A percentile compares a stretch with the other conserved stretches of the same genome.
Conservation (phyloP, 2,329 filamentous ascomycete genomes). For the Cordyceps sp. region DNA sequence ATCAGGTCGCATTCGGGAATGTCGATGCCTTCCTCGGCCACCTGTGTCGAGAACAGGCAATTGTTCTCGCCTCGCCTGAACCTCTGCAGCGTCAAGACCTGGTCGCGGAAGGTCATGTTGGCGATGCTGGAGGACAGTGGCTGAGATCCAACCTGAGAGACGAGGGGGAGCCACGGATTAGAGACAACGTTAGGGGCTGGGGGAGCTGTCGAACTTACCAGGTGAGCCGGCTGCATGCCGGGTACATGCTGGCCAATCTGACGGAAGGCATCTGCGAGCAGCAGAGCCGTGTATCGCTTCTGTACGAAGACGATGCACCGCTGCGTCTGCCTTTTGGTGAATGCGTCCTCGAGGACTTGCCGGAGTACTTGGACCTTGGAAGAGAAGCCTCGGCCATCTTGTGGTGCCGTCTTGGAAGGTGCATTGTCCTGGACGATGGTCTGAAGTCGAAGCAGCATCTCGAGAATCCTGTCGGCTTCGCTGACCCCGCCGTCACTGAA, state of each 20-base stretch:
- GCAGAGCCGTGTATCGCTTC: constrained; percentile 56
- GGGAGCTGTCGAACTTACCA: too few species aligned
- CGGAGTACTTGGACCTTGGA: constrained; percentile 54
- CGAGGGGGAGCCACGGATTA: too few species aligned
- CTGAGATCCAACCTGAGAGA: constrained; percentile 13
- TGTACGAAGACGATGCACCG: constrained; percentile 78
- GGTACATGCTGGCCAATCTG: constrained; percentile 35
- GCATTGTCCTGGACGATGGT: constrained; percentile 33
- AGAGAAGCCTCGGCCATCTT: constrained; percentile 33
- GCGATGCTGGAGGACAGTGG: constrained; percentile 28
- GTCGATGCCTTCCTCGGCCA: constrained; percentile 52
- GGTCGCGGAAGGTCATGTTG: constrained; percentile 53
- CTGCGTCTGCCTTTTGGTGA: constrained; percentile 33
- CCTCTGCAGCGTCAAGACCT: constrained; percentile 54
- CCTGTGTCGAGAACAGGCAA: constrained; percentile 49
- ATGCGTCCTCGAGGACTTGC: constrained; percentile 44
- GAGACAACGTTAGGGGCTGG: too few species aligned
- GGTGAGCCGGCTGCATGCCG: constrained; percentile 40
- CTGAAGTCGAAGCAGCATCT: constrained; percentile 40
- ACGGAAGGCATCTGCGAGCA: constrained; percentile 53
- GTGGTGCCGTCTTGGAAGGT: not conserved
- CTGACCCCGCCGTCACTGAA: constrained; percentile 5
- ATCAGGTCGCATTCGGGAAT: constrained; percentile 52
- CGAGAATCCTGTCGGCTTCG: constrained; percentile 28
- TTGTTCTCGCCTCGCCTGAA: constrained; percentile 43